Evolutionary conservation across 208 protist species (phyloP).

Genomic region (Leishmania tarentolae): DNA sequence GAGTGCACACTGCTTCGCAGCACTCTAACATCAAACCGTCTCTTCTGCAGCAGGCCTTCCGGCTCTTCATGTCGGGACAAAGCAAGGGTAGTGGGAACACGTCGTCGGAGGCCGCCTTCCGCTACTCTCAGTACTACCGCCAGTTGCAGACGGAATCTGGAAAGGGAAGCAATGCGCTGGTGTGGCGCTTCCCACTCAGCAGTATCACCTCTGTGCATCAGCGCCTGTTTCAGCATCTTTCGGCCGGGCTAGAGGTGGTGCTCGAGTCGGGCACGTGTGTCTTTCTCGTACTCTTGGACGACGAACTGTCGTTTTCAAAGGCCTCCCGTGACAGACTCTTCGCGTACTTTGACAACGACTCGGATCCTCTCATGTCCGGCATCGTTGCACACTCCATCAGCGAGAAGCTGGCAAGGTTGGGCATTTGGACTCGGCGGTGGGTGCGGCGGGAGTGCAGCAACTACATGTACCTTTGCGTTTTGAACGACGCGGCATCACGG

Average conservation of each 20-base stretch:
- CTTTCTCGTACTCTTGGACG: constrained; percentile 67
- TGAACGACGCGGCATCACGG: constrained; percentile 92
- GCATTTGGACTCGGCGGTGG: constrained; percentile 67
- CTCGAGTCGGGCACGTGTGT: constrained; percentile 59
- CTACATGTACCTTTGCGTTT: constrained; percentile 86
- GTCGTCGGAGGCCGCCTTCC: constrained; percentile 50
- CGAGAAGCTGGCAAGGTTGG: constrained; percentile 42
- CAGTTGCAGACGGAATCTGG: constrained; percentile 56
- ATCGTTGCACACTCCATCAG: constrained; percentile 40
- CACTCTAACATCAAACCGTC: constrained; percentile 38
- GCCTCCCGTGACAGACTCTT: constrained; percentile 41
- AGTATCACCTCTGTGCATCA: constrained; percentile 51
- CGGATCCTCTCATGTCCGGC: constrained; percentile 35
- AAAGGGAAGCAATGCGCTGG: constrained; percentile 39
- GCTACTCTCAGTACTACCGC: constrained; percentile 80
- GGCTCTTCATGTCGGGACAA: constrained; percentile 43
- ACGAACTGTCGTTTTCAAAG: constrained; percentile 69
- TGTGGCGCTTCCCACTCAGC: constrained; percentile 62
- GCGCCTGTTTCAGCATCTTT: constrained; percentile 73
- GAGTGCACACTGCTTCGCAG: constrained; percentile 47
- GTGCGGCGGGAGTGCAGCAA: constrained; percentile 84
- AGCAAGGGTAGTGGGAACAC: constrained; percentile 25
- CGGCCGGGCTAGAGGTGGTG: constrained; percentile 60
- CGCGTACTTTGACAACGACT: constrained; percentile 24
- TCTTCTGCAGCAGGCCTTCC: constrained; percentile 46